Percentiles rank a stretch among this genome's conserved stretches.
phyloP scores from a whole-genome alignment of 257 asterid genomes.

The Linderniella brevidens region DNA sequence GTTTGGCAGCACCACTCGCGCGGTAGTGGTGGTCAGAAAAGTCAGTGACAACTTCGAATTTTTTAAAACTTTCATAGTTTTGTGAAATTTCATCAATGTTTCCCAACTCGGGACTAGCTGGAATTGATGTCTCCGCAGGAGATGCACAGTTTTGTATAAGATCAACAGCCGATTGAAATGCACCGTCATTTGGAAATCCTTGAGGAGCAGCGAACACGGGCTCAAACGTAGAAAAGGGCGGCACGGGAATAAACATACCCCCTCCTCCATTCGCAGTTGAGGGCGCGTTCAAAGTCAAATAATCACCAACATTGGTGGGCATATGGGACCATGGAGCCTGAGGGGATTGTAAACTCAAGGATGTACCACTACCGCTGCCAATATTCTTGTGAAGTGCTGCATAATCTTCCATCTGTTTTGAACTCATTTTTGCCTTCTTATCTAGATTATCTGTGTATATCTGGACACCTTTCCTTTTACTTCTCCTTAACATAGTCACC shows the following conservation, averaged over 20 bases:
- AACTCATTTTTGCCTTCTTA: conserved; percentile 15
- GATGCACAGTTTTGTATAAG: conserved; percentile 16
- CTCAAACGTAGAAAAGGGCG: conserved; percentile 10
- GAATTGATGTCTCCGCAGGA: conserved; percentile 18
- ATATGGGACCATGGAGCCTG: too few relatives aligned
- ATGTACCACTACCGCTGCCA: conserved; percentile 7
- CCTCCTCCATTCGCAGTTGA: conserved; percentile 8
- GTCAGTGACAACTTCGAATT: conserved; percentile 67
- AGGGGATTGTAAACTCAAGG: not conserved
- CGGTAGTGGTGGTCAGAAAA: conserved; percentile 48
- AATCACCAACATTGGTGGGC: too few relatives aligned
- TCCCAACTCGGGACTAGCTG: conserved; percentile 13
- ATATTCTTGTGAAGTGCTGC: not conserved
- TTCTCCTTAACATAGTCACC: too few relatives aligned
- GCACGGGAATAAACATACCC: conserved; percentile 9
- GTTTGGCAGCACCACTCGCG: conserved; percentile 20
- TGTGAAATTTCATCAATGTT: conserved; percentile 28
- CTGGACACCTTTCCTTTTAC: not conserved
- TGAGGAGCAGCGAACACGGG: conserved; percentile 11
- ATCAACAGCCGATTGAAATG: conserved; percentile 13
- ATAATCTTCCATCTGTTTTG: conserved; percentile 10
- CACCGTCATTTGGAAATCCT: conserved; percentile 15
- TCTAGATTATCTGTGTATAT: conserved; percentile 9
- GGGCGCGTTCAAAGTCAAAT: conserved; percentile 1
- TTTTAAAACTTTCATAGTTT: conserved; percentile 34